A percentile compares a stretch with the other conserved stretches of the same genome.
Evolutionary conservation across 2,329 filamentous ascomycete species (phyloP).

Genomic region (Clonostachys rhizophaga): DNA sequence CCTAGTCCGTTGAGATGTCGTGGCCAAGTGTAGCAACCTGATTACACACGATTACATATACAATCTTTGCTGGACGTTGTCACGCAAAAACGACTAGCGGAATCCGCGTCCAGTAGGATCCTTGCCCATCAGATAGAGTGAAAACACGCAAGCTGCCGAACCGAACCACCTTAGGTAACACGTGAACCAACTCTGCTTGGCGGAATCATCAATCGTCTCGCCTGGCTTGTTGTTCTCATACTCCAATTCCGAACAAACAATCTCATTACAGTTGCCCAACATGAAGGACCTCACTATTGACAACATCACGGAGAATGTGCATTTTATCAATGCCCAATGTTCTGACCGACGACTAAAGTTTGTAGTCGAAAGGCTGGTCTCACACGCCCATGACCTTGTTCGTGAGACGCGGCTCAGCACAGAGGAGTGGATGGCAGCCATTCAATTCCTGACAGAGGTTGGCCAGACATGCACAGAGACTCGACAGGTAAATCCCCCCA

Average conservation of each 20-base stretch:
- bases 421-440: constrained; percentile 67
- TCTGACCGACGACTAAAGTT: constrained; percentile 59
- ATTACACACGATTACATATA: too few relatives aligned
- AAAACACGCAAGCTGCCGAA: too few relatives aligned
- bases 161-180: too few relatives aligned
- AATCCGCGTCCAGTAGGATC: too few relatives aligned
- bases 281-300: constrained; percentile 58
- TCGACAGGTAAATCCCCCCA: constrained; percentile 27
- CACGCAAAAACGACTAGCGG: too few relatives aligned
- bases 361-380: constrained; percentile 64
- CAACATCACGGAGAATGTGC: constrained; percentile 70
- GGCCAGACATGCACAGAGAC: constrained; percentile 67
- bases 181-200: too few relatives aligned
- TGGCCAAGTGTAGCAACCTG: too few relatives aligned
- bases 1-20: too few relatives aligned
- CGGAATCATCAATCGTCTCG: too few relatives aligned
- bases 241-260: background rate
- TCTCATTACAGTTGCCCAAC: background rate
- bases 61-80: too few relatives aligned
- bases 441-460: constrained; percentile 64
- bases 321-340: constrained; percentile 65
- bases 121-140: too few relatives aligned
- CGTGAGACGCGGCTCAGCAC: constrained; percentile 70
- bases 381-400: constrained; percentile 72
- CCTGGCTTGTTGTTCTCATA: too few relatives aligned